These are phyloP conservation scores for Globisporangium cederbergense DNA, from an alignment of 352 stramenopile species.

Conservation along the genomic window DNA sequence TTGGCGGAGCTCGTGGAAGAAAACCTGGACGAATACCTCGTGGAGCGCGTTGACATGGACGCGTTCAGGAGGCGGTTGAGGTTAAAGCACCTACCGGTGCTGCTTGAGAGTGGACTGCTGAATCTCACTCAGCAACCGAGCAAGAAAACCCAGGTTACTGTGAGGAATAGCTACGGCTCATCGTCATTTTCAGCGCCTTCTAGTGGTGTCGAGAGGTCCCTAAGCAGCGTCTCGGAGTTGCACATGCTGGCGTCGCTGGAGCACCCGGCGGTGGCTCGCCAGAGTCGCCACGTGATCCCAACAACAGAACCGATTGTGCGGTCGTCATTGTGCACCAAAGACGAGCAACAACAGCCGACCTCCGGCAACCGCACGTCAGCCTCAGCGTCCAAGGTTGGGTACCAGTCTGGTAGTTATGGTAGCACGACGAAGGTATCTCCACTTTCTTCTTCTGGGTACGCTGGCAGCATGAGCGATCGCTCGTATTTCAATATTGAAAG, in stretches of 20 bases:
- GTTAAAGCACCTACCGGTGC: conserved; percentile 28
- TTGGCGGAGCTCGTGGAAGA: conserved; percentile 43
- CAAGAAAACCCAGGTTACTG: not conserved
- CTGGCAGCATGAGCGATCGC: conserved; percentile 37
- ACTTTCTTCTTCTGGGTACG: not conserved
- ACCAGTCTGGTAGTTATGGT: not conserved
- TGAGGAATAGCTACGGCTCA: conserved; percentile 7
- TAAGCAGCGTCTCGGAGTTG: conserved; percentile 37
- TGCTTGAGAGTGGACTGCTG: conserved; percentile 37
- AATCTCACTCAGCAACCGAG: not conserved
- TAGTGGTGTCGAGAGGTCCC: conserved; percentile 26
- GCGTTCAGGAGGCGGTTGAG: conserved; percentile 33
- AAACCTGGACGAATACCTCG: conserved; percentile 43
- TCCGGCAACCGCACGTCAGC: too few species aligned
- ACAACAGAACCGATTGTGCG: not conserved
- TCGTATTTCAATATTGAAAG: conserved; percentile 25
- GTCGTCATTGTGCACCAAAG: not conserved
- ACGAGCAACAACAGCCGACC: too few species aligned
- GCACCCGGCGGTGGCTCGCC: not conserved
- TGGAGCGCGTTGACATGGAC: conserved; percentile 52
- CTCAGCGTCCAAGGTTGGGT: not conserved
- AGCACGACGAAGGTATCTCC: not conserved
- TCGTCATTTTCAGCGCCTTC: not conserved
- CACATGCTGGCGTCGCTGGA: conserved; percentile 27
- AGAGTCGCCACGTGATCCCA: not conserved